Conservation (phyloP, 371 early-diverging fungal species). For the Rhizopus arrhizus region DNA sequence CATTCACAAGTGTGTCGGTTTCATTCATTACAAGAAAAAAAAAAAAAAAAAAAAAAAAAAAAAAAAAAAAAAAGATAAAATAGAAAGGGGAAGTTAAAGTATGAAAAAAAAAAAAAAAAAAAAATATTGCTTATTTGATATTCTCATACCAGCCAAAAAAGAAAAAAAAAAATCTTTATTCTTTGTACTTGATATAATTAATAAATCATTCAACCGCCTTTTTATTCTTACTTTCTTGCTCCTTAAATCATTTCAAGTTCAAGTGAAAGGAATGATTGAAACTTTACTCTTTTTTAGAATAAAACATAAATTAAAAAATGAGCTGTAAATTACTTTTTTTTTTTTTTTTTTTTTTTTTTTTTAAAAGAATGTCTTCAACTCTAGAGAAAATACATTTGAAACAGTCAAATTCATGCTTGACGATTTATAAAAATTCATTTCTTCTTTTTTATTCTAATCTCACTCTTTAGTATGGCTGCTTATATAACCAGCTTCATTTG, state of each 20-base stretch:
- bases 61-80: not conserved
- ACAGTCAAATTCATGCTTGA: too few relatives aligned
- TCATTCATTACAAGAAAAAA: not conserved
- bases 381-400: too few relatives aligned
- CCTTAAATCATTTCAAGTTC: too few relatives aligned
- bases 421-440: too few relatives aligned
- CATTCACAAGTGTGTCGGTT: not conserved
- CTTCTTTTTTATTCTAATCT: too few relatives aligned
- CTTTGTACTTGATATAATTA: not conserved
- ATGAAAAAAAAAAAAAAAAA: not conserved
- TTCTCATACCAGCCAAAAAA: slow-evolving; percentile 5
- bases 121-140: not conserved
- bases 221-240: too few relatives aligned
- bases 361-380: slow-evolving; percentile 1
- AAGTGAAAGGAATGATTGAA: not conserved
- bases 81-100: not conserved
- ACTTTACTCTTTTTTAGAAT: not conserved
- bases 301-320: not conserved
- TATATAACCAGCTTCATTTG: too few relatives aligned
- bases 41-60: not conserved
- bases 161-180: not conserved
- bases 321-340: not conserved
- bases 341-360: too few relatives aligned
- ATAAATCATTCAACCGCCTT: too few relatives aligned
- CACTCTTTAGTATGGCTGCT: too few relatives aligned